These are phyloP conservation scores for Bromus sterilis DNA, from an alignment of 176 grass and related monocot species.

Conservation along the genomic window DNA sequence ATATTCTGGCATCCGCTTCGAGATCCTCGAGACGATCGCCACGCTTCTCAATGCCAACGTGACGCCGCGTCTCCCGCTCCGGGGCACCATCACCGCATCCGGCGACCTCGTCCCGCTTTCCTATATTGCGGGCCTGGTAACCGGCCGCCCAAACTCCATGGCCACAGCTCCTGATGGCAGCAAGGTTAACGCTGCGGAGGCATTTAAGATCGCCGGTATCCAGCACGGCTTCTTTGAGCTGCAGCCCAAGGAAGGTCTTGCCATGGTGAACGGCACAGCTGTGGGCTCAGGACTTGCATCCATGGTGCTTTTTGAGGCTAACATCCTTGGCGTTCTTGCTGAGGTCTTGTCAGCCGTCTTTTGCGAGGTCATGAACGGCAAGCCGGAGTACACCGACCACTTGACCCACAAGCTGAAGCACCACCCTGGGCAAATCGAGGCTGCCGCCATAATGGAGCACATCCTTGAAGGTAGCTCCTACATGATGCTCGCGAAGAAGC, in stretches of 20 bases:
- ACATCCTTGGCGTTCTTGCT: constrained; percentile 49
- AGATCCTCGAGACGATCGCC: constrained; percentile 73
- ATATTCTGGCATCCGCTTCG: constrained; percentile 84
- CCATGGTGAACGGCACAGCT: constrained; percentile 81
- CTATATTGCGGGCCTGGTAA: constrained; percentile 73
- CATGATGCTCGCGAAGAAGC: constrained; percentile 58
- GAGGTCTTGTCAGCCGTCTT: constrained; percentile 78
- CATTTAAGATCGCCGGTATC: constrained; percentile 53
- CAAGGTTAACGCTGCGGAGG: constrained; percentile 36
- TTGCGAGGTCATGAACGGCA: constrained; percentile 88
- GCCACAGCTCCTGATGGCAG: constrained; percentile 18
- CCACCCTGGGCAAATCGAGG: constrained; percentile 89
- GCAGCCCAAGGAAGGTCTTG: constrained; percentile 85
- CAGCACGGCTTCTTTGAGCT: constrained; percentile 52
- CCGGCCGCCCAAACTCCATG: constrained; percentile 56
- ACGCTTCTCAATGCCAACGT: constrained; percentile 69
- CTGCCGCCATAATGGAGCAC: constrained; percentile 88
- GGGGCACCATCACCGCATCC: constrained; percentile 81
- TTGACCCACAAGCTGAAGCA: constrained; percentile 90
- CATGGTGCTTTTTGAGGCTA: constrained; percentile 63
- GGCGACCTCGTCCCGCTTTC: constrained; percentile 79
- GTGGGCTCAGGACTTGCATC: constrained; percentile 81
- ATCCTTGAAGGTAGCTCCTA: constrained; percentile 76
- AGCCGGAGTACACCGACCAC: constrained; percentile 84
- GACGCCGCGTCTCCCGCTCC: constrained; percentile 76